Conservation (phyloP, 441 rosid species). For the Populus hybrid region DNA sequence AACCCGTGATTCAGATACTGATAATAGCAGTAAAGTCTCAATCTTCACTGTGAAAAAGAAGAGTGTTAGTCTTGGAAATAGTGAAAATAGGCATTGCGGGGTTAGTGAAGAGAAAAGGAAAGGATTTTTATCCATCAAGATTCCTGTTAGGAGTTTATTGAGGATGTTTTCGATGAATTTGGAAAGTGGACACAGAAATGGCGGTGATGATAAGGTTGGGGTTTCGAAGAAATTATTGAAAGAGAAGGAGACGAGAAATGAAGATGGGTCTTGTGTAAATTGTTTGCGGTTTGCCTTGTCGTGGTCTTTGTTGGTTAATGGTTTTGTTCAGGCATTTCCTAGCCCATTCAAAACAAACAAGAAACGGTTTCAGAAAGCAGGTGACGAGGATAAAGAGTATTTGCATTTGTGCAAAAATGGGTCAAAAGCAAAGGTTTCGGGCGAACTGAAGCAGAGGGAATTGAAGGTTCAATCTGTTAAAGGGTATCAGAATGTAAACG, state of each 20-base stretch:
- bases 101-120: constrained; percentile 56
- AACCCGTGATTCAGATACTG: constrained; percentile 28
- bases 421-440: constrained; percentile 29
- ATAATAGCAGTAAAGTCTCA: constrained; percentile 27
- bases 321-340: constrained; percentile 68
- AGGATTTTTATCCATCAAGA: constrained; percentile 50
- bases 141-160: constrained; percentile 52
- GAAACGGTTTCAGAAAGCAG: constrained; percentile 42
- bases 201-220: constrained; percentile 26
- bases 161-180: constrained; percentile 47
- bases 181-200: constrained; percentile 26
- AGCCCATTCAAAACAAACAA: constrained; percentile 54
- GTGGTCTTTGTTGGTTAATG: constrained; percentile 73
- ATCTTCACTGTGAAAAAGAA: constrained; percentile 38
- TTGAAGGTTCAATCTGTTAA: constrained; percentile 17
- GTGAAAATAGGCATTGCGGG: constrained; percentile 23
- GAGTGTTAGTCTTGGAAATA: constrained; percentile 10
- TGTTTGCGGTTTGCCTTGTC: constrained; percentile 76
- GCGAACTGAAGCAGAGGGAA: constrained; percentile 31
- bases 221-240: constrained; percentile 38
- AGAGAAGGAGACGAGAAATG: constrained; percentile 39
- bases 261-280: constrained; percentile 57
- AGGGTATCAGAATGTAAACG: constrained; percentile 22
- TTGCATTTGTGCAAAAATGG: constrained; percentile 28
- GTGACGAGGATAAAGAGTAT: constrained; percentile 37